Evolutionary conservation across 1,284 basidiomycete genomes (phyloP).

Genomic region (Blastosporella zonata): DNA sequence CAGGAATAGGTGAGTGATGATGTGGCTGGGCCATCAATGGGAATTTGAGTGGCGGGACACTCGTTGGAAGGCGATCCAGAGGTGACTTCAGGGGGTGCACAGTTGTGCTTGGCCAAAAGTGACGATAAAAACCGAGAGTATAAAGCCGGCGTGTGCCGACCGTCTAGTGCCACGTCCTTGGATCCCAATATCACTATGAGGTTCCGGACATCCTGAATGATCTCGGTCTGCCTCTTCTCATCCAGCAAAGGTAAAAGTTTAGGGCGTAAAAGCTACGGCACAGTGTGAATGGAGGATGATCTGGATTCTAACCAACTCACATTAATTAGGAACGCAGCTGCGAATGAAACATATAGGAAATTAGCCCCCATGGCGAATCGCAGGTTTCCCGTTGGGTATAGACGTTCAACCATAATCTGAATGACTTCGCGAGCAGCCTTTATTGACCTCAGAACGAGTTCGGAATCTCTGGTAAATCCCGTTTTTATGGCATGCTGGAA

Average conservation of each 20-base stretch:
- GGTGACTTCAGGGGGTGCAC: slow-evolving; percentile 14
- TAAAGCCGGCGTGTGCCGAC: slow-evolving; percentile 47
- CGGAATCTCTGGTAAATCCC: slow-evolving; percentile 37
- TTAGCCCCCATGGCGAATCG: slow-evolving; percentile 51
- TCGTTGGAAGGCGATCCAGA: slow-evolving; percentile 16
- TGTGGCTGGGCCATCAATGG: slow-evolving; percentile 23
- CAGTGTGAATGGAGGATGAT: neutral
- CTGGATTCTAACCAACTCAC: slow-evolving; percentile 30
- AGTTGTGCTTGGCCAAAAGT: slow-evolving; percentile 41
- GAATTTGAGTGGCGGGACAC: slow-evolving; percentile 20
- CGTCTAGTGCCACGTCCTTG: slow-evolving; percentile 45
- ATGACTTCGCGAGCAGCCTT: slow-evolving; percentile 48
- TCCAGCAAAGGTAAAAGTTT: slow-evolving; percentile 42
- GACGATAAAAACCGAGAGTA: slow-evolving; percentile 51
- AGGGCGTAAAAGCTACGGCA: slow-evolving; percentile 45
- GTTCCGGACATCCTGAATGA: slow-evolving; percentile 38
- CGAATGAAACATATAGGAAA: slow-evolving; percentile 57
- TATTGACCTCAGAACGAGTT: slow-evolving; percentile 43
- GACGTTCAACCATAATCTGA: slow-evolving; percentile 42
- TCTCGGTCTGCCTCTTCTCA: slow-evolving; percentile 37
- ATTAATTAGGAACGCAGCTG: slow-evolving; percentile 57
- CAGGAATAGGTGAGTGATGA: slow-evolving; percentile 33
- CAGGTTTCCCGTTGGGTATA: slow-evolving; percentile 46
- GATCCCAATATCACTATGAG: slow-evolving; percentile 48
- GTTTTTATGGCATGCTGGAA: slow-evolving; percentile 44